Conservation (phyloP, 1,284 basidiomycete genomes). For the Cystobasidium sp. region DNA sequence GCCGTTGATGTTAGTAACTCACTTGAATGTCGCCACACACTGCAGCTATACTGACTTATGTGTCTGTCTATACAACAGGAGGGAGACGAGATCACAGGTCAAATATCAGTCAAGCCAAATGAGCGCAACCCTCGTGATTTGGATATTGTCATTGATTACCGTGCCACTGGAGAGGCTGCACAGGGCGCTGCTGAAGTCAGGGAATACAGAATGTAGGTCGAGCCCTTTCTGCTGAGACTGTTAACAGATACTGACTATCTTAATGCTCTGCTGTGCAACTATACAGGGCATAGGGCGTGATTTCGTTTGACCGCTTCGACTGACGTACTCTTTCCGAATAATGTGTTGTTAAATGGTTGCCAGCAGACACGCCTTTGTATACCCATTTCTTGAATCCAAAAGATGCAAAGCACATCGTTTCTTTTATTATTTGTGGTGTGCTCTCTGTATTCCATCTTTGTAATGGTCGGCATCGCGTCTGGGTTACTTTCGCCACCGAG, state of each 20-base stretch:
- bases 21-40: neutral
- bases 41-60: neutral
- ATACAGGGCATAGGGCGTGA: conserved; percentile 4
- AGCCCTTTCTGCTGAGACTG: neutral
- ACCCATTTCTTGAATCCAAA: too few relatives aligned
- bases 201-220: conserved; percentile 44
- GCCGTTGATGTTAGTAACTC: conserved; percentile 59
- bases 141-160: conserved; percentile 81
- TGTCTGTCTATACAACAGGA: conserved; percentile 54
- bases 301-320: too few relatives aligned
- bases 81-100: conserved; percentile 74
- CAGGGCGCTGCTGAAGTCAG: conserved; percentile 33
- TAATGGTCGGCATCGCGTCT: too few relatives aligned
- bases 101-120: conserved; percentile 80
- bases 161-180: conserved; percentile 52
- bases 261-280: neutral
- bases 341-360: too few relatives aligned
- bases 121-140: conserved; percentile 87
- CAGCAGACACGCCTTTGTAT: too few relatives aligned
- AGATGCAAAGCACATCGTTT: too few relatives aligned
- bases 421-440: too few relatives aligned
- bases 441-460: too few relatives aligned
- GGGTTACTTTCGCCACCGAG: too few relatives aligned
- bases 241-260: neutral
- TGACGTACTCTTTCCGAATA: too few relatives aligned